Evolutionary conservation across 768 basidiomycete genomes (phyloP), one percentile per base, ranked within the genome.

Genomic region (Strobilomyces echinocephalus): DNA sequence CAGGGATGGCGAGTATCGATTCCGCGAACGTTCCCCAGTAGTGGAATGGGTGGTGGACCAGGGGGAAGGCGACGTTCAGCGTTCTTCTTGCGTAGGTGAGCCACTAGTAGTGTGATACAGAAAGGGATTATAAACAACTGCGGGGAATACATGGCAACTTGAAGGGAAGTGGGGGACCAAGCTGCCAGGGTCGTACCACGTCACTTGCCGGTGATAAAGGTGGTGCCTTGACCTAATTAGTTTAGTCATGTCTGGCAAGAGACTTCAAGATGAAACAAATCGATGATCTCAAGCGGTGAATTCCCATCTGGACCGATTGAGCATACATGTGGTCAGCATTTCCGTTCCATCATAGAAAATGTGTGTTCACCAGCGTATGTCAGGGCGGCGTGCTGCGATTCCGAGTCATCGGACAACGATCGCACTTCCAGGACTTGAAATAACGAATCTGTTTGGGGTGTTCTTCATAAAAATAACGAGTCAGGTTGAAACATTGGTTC

Each of bases 1-100:
- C 64, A 65, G 12, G 63, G 64, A n/a, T 60, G 24, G 5, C 42
- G 30, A 10, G 52, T 42, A 42, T 66, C 58, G 5, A 67, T 54
- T 12, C 55, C 60, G 0, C 26, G 12, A 20, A 67, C 28, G 9
- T 68, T 66, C 20, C 63, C 64, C 1, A 66, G 21, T 14, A 63
- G 0, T 0, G 66, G 66, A 9, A 30, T 48, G n/a, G 53, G 64
- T 1, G 53, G 58, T 9, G 63, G 63, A 15, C 64, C 60, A 34
- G 66, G 64, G 40, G 63, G 66, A 11, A 63, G 48, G 14, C 46
- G 63, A 28, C 47, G 54, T 12, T 15, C 11, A 7, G 16, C n/a
- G 12, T 48, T 38, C 49, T 52, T 53, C 42, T 43, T 66, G 26
- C 31, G 42, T n/a, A 65, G 41, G 43, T 40, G 41, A 24, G 16